phyloP scores from a whole-genome alignment of 2,329 filamentous ascomycete species.

The Monosporascus sp. region DNA sequence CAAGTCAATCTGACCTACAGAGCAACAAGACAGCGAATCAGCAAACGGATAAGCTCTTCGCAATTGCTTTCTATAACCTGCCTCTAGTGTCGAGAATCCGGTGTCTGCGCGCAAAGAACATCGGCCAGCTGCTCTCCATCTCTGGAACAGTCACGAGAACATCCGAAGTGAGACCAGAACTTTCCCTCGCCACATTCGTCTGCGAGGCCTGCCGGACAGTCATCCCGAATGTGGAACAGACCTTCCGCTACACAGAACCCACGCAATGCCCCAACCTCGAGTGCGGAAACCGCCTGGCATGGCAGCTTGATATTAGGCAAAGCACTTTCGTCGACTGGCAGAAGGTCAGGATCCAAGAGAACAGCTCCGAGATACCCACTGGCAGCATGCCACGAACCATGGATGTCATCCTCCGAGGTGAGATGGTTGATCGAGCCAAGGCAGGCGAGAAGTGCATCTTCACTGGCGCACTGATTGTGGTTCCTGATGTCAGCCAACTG shows the following conservation, averaged over 20 bases:
- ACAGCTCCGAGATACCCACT: constrained; percentile 95
- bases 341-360: constrained; percentile 96
- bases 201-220: constrained; percentile 84
- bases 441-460: constrained; percentile 98
- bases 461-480: constrained; percentile 90
- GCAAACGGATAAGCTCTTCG: constrained; percentile 94
- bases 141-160: constrained; percentile 96
- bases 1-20: constrained; percentile 57
- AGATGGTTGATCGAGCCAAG: constrained; percentile 96
- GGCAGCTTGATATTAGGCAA: constrained; percentile 93
- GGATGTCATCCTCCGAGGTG: constrained; percentile 91
- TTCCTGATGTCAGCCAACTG: constrained; percentile 93
- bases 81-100: constrained; percentile 82
- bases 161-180: constrained; percentile 90
- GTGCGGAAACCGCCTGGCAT: constrained; percentile 86
- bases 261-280: constrained; percentile 86
- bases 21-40: constrained; percentile 79
- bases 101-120: constrained; percentile 79
- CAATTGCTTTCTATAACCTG: constrained; percentile 88
- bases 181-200: constrained; percentile 86
- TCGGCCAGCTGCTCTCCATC: constrained; percentile 89
- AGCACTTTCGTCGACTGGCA: constrained; percentile 99
- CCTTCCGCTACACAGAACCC: constrained; percentile 94
- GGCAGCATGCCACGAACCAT: constrained; percentile 98
- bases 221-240: constrained; percentile 90